Conservation (phyloP, 1,284 basidiomycete species). For the Tilletia setariae region DNA sequence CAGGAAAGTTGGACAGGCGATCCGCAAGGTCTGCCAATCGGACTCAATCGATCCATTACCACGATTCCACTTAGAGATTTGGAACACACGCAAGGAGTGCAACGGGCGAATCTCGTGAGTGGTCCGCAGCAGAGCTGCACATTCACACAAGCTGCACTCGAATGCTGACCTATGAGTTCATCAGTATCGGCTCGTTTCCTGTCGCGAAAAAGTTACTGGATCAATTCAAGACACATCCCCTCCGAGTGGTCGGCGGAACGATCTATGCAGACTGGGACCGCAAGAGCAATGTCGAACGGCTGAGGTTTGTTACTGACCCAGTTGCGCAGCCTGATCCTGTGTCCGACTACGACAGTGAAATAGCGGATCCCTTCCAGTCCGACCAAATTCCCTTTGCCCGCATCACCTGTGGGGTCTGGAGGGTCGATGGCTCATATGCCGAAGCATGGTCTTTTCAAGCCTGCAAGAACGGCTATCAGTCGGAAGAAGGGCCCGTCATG, state of each 20-base stretch:
- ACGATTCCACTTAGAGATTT: background rate
- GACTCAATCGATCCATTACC: background rate
- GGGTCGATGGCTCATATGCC: conserved; percentile 10
- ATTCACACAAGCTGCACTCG: background rate
- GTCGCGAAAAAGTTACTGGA: background rate
- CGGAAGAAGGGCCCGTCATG: background rate
- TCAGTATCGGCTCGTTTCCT: background rate
- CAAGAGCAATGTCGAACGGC: background rate
- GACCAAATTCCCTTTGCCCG: background rate
- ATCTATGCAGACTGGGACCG: background rate
- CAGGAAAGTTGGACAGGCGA: background rate
- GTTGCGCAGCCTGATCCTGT: background rate
- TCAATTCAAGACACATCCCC: background rate
- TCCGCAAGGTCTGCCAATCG: background rate
- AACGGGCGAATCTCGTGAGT: background rate
- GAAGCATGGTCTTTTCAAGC: background rate
- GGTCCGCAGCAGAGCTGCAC: too few species aligned
- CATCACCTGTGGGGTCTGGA: conserved; percentile 1
- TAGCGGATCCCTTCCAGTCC: background rate
- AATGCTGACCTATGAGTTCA: too few species aligned
- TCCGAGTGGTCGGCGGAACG: background rate
- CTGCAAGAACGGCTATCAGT: background rate
- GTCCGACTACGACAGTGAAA: conserved; percentile 11
- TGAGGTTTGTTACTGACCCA: background rate
- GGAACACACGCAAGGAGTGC: background rate